Evolutionary conservation across 179 eudicot species (phyloP).

Genomic region (Gypsophila paniculata): DNA sequence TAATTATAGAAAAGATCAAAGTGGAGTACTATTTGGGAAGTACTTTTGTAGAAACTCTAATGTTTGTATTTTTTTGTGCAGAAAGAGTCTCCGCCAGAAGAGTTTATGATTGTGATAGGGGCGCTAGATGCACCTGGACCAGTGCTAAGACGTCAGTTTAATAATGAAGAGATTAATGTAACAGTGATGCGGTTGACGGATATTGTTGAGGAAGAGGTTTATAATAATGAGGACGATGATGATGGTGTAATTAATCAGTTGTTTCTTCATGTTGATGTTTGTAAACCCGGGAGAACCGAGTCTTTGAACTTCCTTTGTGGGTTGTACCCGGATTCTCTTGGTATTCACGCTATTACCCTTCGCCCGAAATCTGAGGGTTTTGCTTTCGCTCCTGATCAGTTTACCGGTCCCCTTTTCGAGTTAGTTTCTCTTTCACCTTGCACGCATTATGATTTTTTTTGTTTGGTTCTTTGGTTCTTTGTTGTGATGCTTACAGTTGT

Average conservation of each 20-base stretch:
- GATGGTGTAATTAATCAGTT: conserved; percentile 63
- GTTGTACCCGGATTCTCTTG: conserved; percentile 86
- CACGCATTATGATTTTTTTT: background rate
- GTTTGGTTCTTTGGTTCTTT: background rate
- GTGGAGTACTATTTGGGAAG: too few relatives aligned
- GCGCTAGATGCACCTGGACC: conserved; percentile 68
- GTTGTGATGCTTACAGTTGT: background rate
- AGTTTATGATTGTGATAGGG: conserved; percentile 64
- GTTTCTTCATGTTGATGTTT: conserved; percentile 73
- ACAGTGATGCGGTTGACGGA: conserved; percentile 74
- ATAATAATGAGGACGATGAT: conserved; percentile 37
- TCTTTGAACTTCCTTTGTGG: conserved; percentile 82
- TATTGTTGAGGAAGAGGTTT: conserved; percentile 29
- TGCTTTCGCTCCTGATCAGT: conserved; percentile 40
- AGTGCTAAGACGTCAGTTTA: conserved; percentile 50
- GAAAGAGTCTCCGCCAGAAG: conserved; percentile 72
- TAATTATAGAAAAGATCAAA: too few relatives aligned
- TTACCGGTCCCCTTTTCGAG: conserved; percentile 69
- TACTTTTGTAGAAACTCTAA: background rate
- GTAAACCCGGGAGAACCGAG: conserved; percentile 53
- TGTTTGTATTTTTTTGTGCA: conserved; percentile 26
- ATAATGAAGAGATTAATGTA: conserved; percentile 67
- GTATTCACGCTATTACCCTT: conserved; percentile 83
- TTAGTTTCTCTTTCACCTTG: conserved; percentile 34
- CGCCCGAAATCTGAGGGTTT: conserved; percentile 57